phyloP scores from a whole-genome alignment of 73 alveolate species.

The Tetrahymena malaccensis region DNA sequence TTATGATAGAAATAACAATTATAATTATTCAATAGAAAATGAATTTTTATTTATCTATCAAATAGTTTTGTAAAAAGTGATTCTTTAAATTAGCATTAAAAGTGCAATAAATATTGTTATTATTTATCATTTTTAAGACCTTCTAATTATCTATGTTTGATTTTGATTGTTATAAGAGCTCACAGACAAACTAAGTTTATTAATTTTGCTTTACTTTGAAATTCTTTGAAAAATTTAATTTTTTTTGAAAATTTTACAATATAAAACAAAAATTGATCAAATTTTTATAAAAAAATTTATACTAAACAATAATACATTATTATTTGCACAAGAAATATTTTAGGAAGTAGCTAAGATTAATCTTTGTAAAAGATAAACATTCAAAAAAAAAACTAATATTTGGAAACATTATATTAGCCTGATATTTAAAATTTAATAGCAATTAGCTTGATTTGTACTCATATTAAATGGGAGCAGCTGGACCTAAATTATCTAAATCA shows the following conservation, averaged over 20 bases:
- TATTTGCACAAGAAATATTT: no score
- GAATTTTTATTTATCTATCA: neutral
- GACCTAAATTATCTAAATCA: neutral
- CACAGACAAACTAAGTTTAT: no score
- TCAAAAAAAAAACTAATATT: no score
- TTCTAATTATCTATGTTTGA: neutral
- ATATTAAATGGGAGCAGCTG: neutral
- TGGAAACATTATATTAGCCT: no score
- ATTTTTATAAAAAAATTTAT: no score
- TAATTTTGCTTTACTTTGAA: neutral
- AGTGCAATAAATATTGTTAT: no score
- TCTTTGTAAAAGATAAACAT: no score
- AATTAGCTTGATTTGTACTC: neutral
- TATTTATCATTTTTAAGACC: neutral
- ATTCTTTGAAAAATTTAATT: no score
- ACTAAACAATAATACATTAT: no score
- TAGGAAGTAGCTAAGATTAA: neutral
- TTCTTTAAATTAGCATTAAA: no score
- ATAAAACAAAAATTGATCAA: neutral
- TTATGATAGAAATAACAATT: neutral
- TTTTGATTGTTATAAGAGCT: neutral
- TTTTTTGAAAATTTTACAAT: neutral
- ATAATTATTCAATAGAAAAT: neutral
- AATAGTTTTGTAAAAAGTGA: no score
- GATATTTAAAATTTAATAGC: neutral